Percentiles rank a stretch among this genome's conserved stretches.
phyloP scores from a whole-genome alignment of 176 grass and related monocot genomes.

The Carex myosuroides region DNA sequence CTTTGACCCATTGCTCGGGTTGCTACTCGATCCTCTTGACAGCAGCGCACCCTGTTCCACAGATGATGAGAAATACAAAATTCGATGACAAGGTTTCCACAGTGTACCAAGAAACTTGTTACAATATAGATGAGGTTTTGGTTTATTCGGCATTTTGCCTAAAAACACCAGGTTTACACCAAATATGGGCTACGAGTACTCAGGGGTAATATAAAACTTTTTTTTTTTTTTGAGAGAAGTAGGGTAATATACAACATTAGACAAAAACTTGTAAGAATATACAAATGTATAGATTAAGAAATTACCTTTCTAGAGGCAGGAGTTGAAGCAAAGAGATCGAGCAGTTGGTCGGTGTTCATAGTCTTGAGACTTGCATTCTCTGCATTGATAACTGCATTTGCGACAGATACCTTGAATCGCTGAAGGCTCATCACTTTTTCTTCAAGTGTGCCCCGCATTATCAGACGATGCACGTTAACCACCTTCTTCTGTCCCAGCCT shows the following conservation, averaged over 20 bases:
- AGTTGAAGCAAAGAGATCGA: slow-evolving; percentile 87
- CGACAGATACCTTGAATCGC: slow-evolving; percentile 94
- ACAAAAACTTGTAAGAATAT: neutral
- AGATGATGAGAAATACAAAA: neutral
- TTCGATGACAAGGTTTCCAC: neutral
- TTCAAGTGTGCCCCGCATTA: slow-evolving; percentile 93
- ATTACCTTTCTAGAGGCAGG: slow-evolving; percentile 71
- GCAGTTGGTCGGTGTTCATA: slow-evolving; percentile 94
- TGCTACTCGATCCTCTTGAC: slow-evolving; percentile 34
- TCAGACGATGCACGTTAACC: slow-evolving; percentile 91
- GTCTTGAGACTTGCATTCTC: slow-evolving; percentile 88
- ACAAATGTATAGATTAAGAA: neutral
- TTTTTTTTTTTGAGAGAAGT: too few relatives aligned
- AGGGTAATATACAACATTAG: neutral
- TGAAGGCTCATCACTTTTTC: slow-evolving; percentile 99
- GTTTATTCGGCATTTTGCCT: neutral
- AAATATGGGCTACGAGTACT: neutral
- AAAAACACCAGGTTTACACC: neutral
- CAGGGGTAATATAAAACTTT: neutral
- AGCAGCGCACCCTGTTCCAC: slow-evolving; percentile 43
- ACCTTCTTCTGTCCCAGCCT: slow-evolving; percentile 87
- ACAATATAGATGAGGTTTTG: neutral
- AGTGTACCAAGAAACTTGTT: neutral
- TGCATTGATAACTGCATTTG: slow-evolving; percentile 83
- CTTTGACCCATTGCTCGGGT: slow-evolving; percentile 42